phyloP scores from a whole-genome alignment of 768 basidiomycete species.

The Rhodotorula graminis region DNA sequence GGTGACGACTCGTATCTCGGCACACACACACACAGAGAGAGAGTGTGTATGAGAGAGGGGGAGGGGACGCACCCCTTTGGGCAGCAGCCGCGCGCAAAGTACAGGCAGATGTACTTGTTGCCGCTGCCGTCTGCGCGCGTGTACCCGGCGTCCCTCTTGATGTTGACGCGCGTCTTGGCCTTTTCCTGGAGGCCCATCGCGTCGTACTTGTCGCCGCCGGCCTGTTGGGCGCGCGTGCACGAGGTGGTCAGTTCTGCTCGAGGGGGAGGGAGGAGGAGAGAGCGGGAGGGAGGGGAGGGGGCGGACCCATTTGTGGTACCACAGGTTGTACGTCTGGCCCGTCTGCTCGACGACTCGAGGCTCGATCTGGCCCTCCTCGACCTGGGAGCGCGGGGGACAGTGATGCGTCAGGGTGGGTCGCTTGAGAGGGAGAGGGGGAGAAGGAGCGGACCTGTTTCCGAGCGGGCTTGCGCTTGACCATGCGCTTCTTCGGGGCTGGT shows the following conservation, averaged over 20 bases:
- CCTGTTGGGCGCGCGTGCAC: conserved; percentile 50
- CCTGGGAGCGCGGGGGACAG: neutral
- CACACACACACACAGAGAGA: neutral
- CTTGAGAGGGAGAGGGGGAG: neutral
- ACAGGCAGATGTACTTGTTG: conserved; percentile 87
- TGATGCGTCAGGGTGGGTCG: neutral
- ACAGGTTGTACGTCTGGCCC: conserved; percentile 57
- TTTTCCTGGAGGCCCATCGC: conserved; percentile 89
- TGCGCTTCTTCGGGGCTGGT: conserved; percentile 16
- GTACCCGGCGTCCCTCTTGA: conserved; percentile 81
- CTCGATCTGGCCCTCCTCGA: conserved; percentile 37
- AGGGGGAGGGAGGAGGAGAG: neutral
- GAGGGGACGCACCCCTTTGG: conserved; percentile 64
- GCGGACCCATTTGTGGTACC: conserved; percentile 93
- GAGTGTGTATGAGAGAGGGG: too few relatives aligned
- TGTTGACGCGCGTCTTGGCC: conserved; percentile 83
- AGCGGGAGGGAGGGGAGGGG: neutral
- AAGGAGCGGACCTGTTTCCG: conserved; percentile 33
- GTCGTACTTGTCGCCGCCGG: conserved; percentile 97
- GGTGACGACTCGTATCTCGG: too few relatives aligned
- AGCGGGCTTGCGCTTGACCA: conserved; percentile 42
- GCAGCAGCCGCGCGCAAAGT: conserved; percentile 93
- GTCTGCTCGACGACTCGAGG: conserved; percentile 36
- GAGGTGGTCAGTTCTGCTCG: conserved; percentile 1
- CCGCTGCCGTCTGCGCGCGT: conserved; percentile 92